These are phyloP conservation scores for Soucietia sequanensis DNA, from an alignment of 805 yeast species.

Conservation along the genomic window DNA sequence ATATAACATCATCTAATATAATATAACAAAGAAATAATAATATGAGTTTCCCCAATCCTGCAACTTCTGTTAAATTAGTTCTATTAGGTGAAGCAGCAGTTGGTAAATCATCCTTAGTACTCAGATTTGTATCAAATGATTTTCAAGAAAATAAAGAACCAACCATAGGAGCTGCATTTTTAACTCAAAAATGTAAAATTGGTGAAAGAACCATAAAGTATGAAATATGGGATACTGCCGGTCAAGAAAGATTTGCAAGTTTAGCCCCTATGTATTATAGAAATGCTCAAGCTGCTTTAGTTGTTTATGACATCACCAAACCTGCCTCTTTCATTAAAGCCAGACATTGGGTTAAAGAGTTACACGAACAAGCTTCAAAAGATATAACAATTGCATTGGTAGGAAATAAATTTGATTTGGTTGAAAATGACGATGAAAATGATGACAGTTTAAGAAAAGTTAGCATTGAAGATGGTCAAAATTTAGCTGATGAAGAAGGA, in stretches of 20 bases:
- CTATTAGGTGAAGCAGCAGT: conserved; percentile 97
- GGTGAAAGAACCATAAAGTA: conserved; percentile 85
- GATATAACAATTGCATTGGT: conserved; percentile 90
- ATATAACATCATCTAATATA: too few species aligned
- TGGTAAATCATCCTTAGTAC: conserved; percentile 89
- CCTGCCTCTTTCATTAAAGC: conserved; percentile 95
- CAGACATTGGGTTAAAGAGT: conserved; percentile 96
- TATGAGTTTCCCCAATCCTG: conserved; percentile 34
- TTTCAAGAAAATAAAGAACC: conserved; percentile 98
- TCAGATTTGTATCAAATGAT: conserved; percentile 90
- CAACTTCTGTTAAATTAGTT: conserved; percentile 83
- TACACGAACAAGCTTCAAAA: conserved; percentile 92
- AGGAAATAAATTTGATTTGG: conserved; percentile 87
- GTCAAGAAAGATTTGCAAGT: conserved; percentile 95
- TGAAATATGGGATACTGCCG: conserved; percentile 97
- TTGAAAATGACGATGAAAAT: conserved; percentile 49
- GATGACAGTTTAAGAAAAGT: conserved; percentile 69
- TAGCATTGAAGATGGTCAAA: conserved; percentile 80
- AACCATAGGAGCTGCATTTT: conserved; percentile 96
- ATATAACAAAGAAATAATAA: too few species aligned
- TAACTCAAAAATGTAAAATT: conserved; percentile 89
- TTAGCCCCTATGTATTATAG: conserved; percentile 97
- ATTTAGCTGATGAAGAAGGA: conserved; percentile 87
- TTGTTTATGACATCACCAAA: conserved; percentile 92
- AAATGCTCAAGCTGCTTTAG: conserved; percentile 95